Evolutionary conservation across 805 yeast genomes (phyloP).

Genomic region (Candida stauntonica): DNA sequence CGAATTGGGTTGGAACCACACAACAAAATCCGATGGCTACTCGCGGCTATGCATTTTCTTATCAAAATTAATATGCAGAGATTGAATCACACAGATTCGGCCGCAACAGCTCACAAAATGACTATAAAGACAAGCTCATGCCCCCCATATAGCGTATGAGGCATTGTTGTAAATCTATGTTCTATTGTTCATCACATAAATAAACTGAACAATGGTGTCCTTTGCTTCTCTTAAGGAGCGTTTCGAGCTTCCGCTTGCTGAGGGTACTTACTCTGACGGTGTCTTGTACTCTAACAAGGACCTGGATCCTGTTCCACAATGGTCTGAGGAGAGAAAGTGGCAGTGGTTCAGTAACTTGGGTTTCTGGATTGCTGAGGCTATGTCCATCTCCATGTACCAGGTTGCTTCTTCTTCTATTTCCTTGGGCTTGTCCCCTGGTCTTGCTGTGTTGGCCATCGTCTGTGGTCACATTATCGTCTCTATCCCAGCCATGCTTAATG

Average conservation of each 20-base stretch:
- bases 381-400: constrained; percentile 76
- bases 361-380: constrained; percentile 75
- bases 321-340: constrained; percentile 59
- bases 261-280: constrained; percentile 23
- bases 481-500: constrained; percentile 23
- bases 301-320: constrained; percentile 59
- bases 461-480: constrained; percentile 28
- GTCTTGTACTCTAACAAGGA: constrained; percentile 53
- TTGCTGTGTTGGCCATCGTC: constrained; percentile 25
- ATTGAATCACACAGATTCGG: too few species aligned
- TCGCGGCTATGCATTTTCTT: too few species aligned
- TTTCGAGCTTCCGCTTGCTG: constrained; percentile 18
- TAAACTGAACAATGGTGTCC: constrained; percentile 6
- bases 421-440: constrained; percentile 62
- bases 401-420: constrained; percentile 69
- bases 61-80: too few species aligned
- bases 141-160: too few species aligned
- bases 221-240: constrained; percentile 5
- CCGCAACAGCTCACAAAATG: too few species aligned
- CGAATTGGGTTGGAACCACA: too few species aligned
- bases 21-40: too few species aligned
- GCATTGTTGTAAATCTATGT: too few species aligned
- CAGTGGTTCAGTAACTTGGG: constrained; percentile 46
- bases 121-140: too few species aligned
- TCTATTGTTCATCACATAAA: too few species aligned